A percentile compares a stretch with the other conserved stretches of the same genome.
These are phyloP conservation scores for Pinus tabuliformis DNA, from an alignment of 75 land plant genomes.

Conservation along the genomic window DNA sequence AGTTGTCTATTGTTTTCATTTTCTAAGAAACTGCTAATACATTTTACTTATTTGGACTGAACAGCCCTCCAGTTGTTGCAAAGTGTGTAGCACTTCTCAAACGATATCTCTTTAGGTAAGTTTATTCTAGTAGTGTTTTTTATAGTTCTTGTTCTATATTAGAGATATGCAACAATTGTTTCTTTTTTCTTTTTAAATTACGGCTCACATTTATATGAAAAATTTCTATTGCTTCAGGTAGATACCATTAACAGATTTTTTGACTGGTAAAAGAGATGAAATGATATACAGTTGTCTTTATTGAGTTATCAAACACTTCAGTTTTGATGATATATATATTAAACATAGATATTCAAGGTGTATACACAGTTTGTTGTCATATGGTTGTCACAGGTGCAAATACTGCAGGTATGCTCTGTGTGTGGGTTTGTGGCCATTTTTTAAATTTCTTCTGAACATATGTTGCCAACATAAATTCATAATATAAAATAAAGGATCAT, in stretches of 20 bases:
- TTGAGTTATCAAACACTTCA: neutral
- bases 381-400: neutral
- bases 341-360: neutral
- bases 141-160: neutral
- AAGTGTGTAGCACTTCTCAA: constrained; percentile 88
- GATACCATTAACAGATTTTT: neutral
- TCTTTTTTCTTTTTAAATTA: too few species aligned
- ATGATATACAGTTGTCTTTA: neutral
- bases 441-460: neutral
- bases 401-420: neutral
- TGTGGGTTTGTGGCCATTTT: neutral
- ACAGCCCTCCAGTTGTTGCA: constrained; percentile 96
- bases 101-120: constrained; percentile 84
- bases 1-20: neutral
- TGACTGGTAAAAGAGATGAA: neutral
- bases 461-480: neutral
- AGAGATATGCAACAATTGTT: neutral
- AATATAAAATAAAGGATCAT: neutral
- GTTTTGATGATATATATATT: neutral
- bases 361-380: neutral
- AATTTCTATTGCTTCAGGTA: neutral
- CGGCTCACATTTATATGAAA: too few species aligned
- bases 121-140: constrained; percentile 2
- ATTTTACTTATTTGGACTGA: neutral
- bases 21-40: neutral